Evolutionary conservation across 1,139 yeast species (phyloP).

Genomic region (Suhomyces choctaworum): DNA sequence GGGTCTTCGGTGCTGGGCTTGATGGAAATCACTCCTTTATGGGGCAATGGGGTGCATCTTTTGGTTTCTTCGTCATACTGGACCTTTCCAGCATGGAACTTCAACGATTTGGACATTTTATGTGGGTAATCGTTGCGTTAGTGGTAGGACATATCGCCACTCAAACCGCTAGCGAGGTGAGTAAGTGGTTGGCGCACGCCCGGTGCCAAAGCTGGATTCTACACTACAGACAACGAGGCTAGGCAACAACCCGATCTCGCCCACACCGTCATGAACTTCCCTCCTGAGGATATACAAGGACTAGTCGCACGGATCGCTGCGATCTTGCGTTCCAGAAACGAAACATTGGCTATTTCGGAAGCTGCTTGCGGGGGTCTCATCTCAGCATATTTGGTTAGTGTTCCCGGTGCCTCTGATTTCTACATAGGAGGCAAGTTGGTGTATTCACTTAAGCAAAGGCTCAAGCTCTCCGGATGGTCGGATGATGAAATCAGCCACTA

Average conservation of each 20-base stretch:
- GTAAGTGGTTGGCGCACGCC: slow-evolving; percentile 9
- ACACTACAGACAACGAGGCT: too few species aligned
- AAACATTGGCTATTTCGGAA: slow-evolving; percentile 77
- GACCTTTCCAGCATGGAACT: slow-evolving; percentile 87
- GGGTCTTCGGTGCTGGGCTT: slow-evolving; percentile 59
- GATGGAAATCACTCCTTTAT: slow-evolving; percentile 72
- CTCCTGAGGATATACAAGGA: slow-evolving; percentile 54
- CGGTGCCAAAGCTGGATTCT: slow-evolving; percentile 1
- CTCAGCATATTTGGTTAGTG: slow-evolving; percentile 75
- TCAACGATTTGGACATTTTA: slow-evolving; percentile 31
- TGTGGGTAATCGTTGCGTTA: neutral
- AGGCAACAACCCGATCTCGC: too few species aligned
- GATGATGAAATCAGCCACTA: slow-evolving; percentile 65
- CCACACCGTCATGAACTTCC: slow-evolving; percentile 66
- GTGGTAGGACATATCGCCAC: slow-evolving; percentile 11
- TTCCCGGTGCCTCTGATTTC: slow-evolving; percentile 82
- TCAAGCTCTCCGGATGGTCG: slow-evolving; percentile 77
- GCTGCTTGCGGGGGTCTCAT: slow-evolving; percentile 89
- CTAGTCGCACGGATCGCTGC: slow-evolving; percentile 59
- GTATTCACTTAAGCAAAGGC: slow-evolving; percentile 71
- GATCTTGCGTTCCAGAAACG: slow-evolving; percentile 50
- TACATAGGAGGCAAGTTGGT: slow-evolving; percentile 83
- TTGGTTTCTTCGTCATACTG: slow-evolving; percentile 68
- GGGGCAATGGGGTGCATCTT: slow-evolving; percentile 71
- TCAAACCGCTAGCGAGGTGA: slow-evolving; percentile 1